Percentiles rank a stretch among this genome's conserved stretches.
Conservation (phyloP, 1,284 basidiomycete species). For the Volvariella surrecta region DNA sequence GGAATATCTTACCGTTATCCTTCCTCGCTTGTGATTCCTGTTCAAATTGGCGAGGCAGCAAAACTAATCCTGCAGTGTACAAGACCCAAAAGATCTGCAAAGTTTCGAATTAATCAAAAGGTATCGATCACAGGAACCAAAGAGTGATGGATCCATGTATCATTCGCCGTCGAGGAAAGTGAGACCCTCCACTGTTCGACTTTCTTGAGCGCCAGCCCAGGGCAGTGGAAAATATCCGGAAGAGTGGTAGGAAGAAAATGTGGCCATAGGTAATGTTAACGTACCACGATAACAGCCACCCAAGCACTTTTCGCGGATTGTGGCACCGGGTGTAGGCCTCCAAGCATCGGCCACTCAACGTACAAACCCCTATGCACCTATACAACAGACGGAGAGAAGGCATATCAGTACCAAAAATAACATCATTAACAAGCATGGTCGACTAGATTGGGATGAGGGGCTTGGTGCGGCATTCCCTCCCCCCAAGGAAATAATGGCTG, state of each 20-base stretch:
- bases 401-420: not conserved
- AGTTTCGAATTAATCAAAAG: not conserved
- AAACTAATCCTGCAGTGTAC: constrained; percentile 31
- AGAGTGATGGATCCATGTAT: no score
- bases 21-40: constrained; percentile 24
- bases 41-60: constrained; percentile 35
- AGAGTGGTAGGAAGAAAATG: not conserved
- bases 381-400: not conserved
- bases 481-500: no score
- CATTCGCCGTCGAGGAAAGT: no score
- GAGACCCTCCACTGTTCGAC: not conserved
- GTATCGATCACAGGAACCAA: no score
- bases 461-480: no score
- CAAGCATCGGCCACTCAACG: constrained; percentile 33
- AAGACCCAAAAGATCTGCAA: constrained; percentile 39
- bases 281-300: constrained; percentile 38
- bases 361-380: constrained; percentile 41
- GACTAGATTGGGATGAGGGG: no score
- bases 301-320: constrained; percentile 36
- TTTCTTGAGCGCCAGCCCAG: no score
- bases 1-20: constrained; percentile 1
- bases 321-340: constrained; percentile 29
- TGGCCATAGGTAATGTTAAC: constrained; percentile 10
- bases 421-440: no score
- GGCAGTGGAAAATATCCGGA: no score